These are phyloP conservation scores for Aspergillus fumigatus DNA, from an alignment of 2,329 filamentous ascomycete species.

Conservation along the genomic window DNA sequence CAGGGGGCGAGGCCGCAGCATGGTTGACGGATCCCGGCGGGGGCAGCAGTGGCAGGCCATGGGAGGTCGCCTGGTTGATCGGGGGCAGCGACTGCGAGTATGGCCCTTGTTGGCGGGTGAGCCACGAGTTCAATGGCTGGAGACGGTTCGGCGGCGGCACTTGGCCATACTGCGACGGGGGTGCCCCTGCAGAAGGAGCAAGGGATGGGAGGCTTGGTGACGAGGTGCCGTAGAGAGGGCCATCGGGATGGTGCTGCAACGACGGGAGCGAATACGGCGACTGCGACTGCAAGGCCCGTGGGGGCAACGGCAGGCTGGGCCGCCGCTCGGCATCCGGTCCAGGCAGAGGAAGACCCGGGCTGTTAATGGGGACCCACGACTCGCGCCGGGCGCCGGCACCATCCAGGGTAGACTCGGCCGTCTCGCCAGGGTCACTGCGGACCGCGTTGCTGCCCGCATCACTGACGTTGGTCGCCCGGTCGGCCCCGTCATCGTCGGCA, in stretches of 20 bases:
- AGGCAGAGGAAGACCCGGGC: slow-evolving; percentile 28
- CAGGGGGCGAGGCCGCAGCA: slow-evolving; percentile 26
- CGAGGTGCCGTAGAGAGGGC: slow-evolving; percentile 24
- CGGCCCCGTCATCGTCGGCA: slow-evolving; percentile 33
- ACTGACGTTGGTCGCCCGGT: slow-evolving; percentile 31
- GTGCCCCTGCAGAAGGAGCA: slow-evolving; percentile 8
- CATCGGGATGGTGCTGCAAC: slow-evolving; percentile 32
- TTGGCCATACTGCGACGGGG: slow-evolving; percentile 20
- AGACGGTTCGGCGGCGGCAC: slow-evolving; percentile 30
- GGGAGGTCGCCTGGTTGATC: slow-evolving; percentile 30
- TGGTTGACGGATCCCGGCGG: slow-evolving; percentile 30
- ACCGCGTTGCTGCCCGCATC: slow-evolving; percentile 39
- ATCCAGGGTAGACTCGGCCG: slow-evolving; percentile 25
- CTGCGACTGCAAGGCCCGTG: slow-evolving; percentile 30
- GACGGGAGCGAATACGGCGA: slow-evolving; percentile 33
- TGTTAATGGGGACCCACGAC: slow-evolving; percentile 40
- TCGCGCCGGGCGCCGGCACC: slow-evolving; percentile 34
- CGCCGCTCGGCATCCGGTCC: slow-evolving; percentile 32
- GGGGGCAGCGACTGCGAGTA: slow-evolving; percentile 38
- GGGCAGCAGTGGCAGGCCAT: slow-evolving; percentile 33
- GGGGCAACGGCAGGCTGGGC: slow-evolving; percentile 36
- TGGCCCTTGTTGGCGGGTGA: slow-evolving; percentile 27
- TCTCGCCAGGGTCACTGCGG: slow-evolving; percentile 36
- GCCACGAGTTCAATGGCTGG: slow-evolving; percentile 39
- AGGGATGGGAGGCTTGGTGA: slow-evolving; percentile 32